These are phyloP conservation scores for Aspergillus sp. DNA, from an alignment of 2,329 filamentous ascomycete species.

Conservation along the genomic window DNA sequence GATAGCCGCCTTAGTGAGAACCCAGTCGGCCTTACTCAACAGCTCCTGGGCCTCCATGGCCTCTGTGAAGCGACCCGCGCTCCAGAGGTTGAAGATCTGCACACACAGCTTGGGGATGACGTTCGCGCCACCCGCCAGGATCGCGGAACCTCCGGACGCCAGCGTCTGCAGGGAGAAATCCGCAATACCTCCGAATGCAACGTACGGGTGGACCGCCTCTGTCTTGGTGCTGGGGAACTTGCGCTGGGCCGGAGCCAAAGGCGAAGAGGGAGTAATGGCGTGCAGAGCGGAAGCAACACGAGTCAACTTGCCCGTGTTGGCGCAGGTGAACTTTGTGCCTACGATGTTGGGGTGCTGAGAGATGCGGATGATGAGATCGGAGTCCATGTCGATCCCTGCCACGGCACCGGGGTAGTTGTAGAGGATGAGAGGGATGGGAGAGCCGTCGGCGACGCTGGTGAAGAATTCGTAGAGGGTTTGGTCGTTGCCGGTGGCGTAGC, in stretches of 20 bases:
- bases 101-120: conserved; percentile 83
- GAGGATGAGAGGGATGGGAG: conserved; percentile 75
- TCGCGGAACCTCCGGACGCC: conserved; percentile 76
- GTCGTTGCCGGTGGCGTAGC: conserved; percentile 69
- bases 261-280: conserved; percentile 64
- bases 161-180: conserved; percentile 86
- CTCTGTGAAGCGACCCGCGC: conserved; percentile 73
- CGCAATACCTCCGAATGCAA: conserved; percentile 86
- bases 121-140: conserved; percentile 85
- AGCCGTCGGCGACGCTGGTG: conserved; percentile 71
- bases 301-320: conserved; percentile 85
- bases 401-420: conserved; percentile 94
- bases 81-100: conserved; percentile 76
- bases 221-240: conserved; percentile 31
- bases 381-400: conserved; percentile 85
- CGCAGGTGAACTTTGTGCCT: conserved; percentile 90
- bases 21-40: conserved; percentile 78
- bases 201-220: conserved; percentile 57
- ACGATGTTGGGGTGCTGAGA: conserved; percentile 80
- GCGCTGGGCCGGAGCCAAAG: conserved; percentile 31
- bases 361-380: conserved; percentile 78
- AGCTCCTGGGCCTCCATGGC: conserved; percentile 74
- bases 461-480: conserved; percentile 73
- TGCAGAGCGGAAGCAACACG: conserved; percentile 73
- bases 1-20: conserved; percentile 79